These are phyloP conservation scores for Tephrocybe sp. DNA, from an alignment of 768 basidiomycete genomes.

Conservation along the genomic window DNA sequence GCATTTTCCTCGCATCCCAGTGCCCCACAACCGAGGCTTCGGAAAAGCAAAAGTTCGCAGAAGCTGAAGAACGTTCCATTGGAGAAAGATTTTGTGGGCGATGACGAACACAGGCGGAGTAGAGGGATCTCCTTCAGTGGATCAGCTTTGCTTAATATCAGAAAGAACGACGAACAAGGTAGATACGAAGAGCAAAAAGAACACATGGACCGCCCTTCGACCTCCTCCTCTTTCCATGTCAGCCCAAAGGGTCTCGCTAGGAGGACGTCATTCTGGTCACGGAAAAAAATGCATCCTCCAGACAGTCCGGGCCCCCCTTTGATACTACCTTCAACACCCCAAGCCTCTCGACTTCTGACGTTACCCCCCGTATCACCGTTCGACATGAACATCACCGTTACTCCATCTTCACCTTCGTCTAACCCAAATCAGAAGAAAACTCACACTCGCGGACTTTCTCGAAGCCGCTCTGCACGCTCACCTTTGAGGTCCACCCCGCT, in stretches of 20 bases:
- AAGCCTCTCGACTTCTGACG: slow-evolving; percentile 23
- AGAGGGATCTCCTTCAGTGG: slow-evolving; percentile 63
- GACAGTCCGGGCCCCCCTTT: slow-evolving; percentile 4
- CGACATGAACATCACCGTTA: slow-evolving; percentile 21
- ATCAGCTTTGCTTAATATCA: slow-evolving; percentile 35
- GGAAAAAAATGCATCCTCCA: slow-evolving; percentile 39
- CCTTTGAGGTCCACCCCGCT: slow-evolving; percentile 7
- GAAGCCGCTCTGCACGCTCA: slow-evolving; percentile 40
- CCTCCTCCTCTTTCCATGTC: slow-evolving; percentile 20
- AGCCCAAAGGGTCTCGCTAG: slow-evolving; percentile 46
- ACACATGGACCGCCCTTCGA: slow-evolving; percentile 12
- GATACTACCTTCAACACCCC: slow-evolving; percentile 4
- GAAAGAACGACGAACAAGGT: slow-evolving; percentile 38
- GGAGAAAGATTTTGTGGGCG: slow-evolving; percentile 16
- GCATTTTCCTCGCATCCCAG: slow-evolving; percentile 12
- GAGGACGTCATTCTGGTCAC: slow-evolving; percentile 69
- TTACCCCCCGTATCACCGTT: slow-evolving; percentile 31
- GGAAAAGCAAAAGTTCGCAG: slow-evolving; percentile 56
- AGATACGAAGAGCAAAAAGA: slow-evolving; percentile 42
- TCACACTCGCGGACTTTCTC: slow-evolving; percentile 35
- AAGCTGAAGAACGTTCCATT: slow-evolving; percentile 31
- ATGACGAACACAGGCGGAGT: slow-evolving; percentile 29
- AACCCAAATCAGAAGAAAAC: slow-evolving; percentile 17
- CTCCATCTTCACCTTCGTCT: slow-evolving; percentile 33
- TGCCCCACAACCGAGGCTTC: slow-evolving; percentile 26